Base-by-base conservation (phyloP, 2,329 filamentous ascomycete genomes). In the Trichoderma sp. region DNA sequence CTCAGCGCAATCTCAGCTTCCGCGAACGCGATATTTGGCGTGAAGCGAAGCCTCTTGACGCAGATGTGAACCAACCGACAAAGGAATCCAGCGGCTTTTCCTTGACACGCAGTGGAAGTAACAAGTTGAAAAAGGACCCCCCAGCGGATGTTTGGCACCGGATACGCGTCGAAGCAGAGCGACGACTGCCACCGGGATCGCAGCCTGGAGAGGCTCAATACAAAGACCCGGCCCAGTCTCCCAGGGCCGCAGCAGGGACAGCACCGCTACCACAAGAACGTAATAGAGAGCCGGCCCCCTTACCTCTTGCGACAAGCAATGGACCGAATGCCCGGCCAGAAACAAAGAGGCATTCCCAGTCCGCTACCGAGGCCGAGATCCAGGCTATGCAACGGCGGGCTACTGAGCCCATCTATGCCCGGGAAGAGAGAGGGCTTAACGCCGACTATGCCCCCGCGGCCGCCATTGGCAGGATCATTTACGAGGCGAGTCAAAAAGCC, bases 1-100 rank as follows among this genome's bases (percentile, higher is more conserved):
- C 87, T 4, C 85, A 86, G 76, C 85, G 88, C 64, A 88, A 88
- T 66, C 76, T 88, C 53, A 91, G 88, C 78, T 88, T 89, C 78
- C 86, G 88, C n/a, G 88, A 90, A 74, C 85, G 87, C 67, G 84
- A 88, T 7, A 83, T 81, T 3, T 83, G 82, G 73, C 83, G 83
- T 63, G 84, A 86, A 23, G 75, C 82, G 53, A 78, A 79, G 17
- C 73, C 82, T 11, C 79, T 82, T 3, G 78, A 76, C 30, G 78
- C 76, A 4, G 75, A 76, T 17, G 68, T 74, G 7, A 53, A 28
- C n/a, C 74, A 76, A 30, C 77, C 82, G 3, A 72, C 76, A 30
- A 75, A 73, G 26, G 76, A 73, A 61, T 77, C 82, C 6, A 79
- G 79, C 32, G 79, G 81, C 50, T 80, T 83, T 65, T 80, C 82